Evolutionary conservation across 129 eudicot species (phyloP).

Genomic region (Ambrosia artemisiifolia): DNA sequence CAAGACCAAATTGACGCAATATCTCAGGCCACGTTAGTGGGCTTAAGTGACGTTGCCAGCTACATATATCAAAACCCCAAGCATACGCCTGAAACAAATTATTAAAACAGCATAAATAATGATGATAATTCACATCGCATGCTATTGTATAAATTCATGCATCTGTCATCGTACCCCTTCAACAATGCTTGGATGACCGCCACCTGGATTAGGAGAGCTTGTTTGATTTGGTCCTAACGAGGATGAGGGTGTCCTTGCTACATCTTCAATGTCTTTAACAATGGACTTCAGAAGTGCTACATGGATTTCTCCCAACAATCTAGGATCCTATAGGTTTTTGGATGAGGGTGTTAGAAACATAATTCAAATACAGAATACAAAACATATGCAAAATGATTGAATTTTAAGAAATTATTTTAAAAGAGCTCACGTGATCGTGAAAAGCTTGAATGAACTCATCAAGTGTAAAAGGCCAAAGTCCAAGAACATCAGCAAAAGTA

Average conservation of each 20-base stretch:
- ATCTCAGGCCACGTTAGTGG: slow-evolving; percentile 92
- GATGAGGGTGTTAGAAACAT: slow-evolving; percentile 10
- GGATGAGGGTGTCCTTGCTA: slow-evolving; percentile 72
- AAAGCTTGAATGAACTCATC: slow-evolving; percentile 89
- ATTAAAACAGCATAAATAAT: neutral
- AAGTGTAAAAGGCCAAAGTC: slow-evolving; percentile 96
- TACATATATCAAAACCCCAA: slow-evolving; percentile 91
- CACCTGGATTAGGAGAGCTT: slow-evolving; percentile 59
- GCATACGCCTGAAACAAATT: slow-evolving; percentile 61
- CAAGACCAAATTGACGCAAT: slow-evolving; percentile 76
- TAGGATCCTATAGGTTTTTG: slow-evolving; percentile 53
- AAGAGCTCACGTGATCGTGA: slow-evolving; percentile 75
- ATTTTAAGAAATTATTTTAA: neutral
- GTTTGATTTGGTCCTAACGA: slow-evolving; percentile 59
- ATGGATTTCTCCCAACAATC: slow-evolving; percentile 82
- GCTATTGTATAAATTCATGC: neutral
- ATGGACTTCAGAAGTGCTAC: slow-evolving; percentile 70
- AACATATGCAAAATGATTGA: neutral
- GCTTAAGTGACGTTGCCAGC: slow-evolving; percentile 78
- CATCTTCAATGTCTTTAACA: slow-evolving; percentile 91
- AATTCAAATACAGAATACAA: neutral
- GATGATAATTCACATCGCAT: slow-evolving; percentile 3
- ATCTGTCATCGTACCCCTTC: slow-evolving; percentile 66
- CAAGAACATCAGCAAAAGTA: slow-evolving; percentile 91
- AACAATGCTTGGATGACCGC: slow-evolving; percentile 86